phyloP scores from a whole-genome alignment of 352 stramenopile genomes.

The Pythium biforme region DNA sequence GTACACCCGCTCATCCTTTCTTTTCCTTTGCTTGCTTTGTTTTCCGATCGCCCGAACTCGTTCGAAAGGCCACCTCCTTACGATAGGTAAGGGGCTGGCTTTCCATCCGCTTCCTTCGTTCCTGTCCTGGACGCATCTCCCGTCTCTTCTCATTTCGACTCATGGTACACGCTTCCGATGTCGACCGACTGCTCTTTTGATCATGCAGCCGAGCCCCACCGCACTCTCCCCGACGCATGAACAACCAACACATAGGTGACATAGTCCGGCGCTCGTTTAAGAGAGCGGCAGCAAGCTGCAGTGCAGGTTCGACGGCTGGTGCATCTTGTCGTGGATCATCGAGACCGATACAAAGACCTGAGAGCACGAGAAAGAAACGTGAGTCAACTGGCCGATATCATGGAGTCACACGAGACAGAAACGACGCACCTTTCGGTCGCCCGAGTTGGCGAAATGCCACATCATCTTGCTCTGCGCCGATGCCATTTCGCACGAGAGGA shows the following conservation, averaged over 20 bases:
- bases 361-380: conserved; percentile 1
- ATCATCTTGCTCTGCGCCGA: conserved; percentile 85
- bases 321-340: conserved; percentile 78
- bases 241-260: conserved; percentile 21
- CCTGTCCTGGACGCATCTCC: neutral
- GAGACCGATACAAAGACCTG: conserved; percentile 82
- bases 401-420: neutral
- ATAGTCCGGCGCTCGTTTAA: conserved; percentile 30
- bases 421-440: conserved; percentile 64
- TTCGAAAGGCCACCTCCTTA: no score
- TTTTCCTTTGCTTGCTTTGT: conserved; percentile 2
- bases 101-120: neutral
- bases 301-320: conserved; percentile 75
- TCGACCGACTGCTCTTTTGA: conserved; percentile 14
- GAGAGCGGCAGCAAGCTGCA: conserved; percentile 76
- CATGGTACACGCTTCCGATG: conserved; percentile 17
- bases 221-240: conserved; percentile 14
- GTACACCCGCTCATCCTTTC: conserved; percentile 9
- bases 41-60: neutral
- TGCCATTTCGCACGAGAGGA: conserved; percentile 70
- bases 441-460: conserved; percentile 72
- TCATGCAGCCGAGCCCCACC: conserved; percentile 7
- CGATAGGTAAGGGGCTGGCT: no score
- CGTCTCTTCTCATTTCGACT: conserved; percentile 5
- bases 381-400: conserved; percentile 1